These are phyloP conservation scores for Nigrograna mackinnonii DNA, from an alignment of 2,329 filamentous ascomycete species.

Conservation along the genomic window DNA sequence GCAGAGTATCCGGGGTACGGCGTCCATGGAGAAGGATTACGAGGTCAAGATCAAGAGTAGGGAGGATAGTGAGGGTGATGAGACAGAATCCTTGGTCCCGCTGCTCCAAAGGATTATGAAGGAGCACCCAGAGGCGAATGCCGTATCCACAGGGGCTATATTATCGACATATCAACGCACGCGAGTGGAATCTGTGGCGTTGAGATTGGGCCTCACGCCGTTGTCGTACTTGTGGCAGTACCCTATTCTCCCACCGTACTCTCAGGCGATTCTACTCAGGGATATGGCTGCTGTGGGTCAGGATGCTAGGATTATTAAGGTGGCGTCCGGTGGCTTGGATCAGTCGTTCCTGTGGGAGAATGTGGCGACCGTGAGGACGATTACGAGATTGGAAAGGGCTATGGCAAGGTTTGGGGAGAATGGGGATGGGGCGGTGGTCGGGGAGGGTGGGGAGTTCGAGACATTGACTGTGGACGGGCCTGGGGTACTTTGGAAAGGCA, in stretches of 20 bases:
- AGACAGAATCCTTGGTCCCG: conserved; percentile 84
- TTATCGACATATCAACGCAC: conserved; percentile 95
- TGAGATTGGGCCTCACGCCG: conserved; percentile 80
- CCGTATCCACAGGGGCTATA: conserved; percentile 88
- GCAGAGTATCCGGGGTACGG: conserved; percentile 71
- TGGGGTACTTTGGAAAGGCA: conserved; percentile 68
- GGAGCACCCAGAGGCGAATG: conserved; percentile 79
- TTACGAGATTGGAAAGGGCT: conserved; percentile 54
- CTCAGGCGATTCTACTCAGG: conserved; percentile 62
- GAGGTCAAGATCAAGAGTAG: conserved; percentile 13
- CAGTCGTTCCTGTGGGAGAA: conserved; percentile 80
- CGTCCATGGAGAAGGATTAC: conserved; percentile 76
- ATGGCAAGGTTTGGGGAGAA: conserved; percentile 69
- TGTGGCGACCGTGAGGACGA: conserved; percentile 62
- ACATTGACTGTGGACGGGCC: conserved; percentile 87
- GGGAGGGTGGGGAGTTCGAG: conserved; percentile 96
- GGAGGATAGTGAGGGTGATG: conserved; percentile 58
- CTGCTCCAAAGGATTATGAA: conserved; percentile 70
- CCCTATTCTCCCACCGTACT: conserved; percentile 66
- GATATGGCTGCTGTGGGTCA: conserved; percentile 81
- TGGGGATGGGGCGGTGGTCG: conserved; percentile 73
- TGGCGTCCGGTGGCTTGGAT: conserved; percentile 86
- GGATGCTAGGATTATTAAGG: conserved; percentile 92
- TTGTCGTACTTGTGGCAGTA: conserved; percentile 94
- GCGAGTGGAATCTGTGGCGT: conserved; percentile 87